A percentile compares a stretch with the other conserved stretches of the same genome.
Evolutionary conservation across 1,139 yeast species (phyloP).

Genomic region (Pichia sp.): DNA sequence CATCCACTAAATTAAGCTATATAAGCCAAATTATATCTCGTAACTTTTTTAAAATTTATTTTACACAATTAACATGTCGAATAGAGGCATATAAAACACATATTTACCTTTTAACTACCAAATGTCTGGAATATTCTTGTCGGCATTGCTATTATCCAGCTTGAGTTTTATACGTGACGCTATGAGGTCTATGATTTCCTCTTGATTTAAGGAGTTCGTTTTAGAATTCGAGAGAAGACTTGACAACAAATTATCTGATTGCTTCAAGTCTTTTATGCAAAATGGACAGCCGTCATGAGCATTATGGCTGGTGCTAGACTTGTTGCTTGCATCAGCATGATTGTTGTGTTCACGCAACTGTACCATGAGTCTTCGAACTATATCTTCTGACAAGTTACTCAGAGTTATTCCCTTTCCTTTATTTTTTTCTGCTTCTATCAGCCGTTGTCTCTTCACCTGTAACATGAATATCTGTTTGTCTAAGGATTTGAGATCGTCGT

Average conservation of each 20-base stretch:
- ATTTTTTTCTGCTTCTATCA: slow-evolving; percentile 15
- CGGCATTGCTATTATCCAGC: slow-evolving; percentile 5
- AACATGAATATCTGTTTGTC: slow-evolving; percentile 19
- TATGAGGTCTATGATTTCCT: slow-evolving; percentile 13
- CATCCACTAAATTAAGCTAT: too few species aligned
- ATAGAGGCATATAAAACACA: background rate
- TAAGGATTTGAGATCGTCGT: slow-evolving; percentile 7
- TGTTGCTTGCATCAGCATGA: background rate
- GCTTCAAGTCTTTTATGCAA: slow-evolving; percentile 4
- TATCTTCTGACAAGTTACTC: slow-evolving; percentile 12
- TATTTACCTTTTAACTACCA: slow-evolving; percentile 16
- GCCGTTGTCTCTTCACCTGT: slow-evolving; percentile 16
- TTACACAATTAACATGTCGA: background rate
- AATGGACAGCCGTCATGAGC: slow-evolving; percentile 15
- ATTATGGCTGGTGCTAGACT: background rate
- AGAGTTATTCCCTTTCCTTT: background rate
- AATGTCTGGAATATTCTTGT: slow-evolving; percentile 13
- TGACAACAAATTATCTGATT: background rate
- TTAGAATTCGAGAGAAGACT: background rate
- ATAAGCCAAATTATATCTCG: background rate
- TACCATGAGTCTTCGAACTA: slow-evolving; percentile 8
- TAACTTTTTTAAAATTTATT: background rate
- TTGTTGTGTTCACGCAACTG: slow-evolving; percentile 11
- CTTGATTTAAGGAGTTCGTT: slow-evolving; percentile 2
- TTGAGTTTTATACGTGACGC: slow-evolving; percentile 15